phyloP scores from a whole-genome alignment of 2,329 filamentous ascomycete genomes.

The Fusarium buxicola region DNA sequence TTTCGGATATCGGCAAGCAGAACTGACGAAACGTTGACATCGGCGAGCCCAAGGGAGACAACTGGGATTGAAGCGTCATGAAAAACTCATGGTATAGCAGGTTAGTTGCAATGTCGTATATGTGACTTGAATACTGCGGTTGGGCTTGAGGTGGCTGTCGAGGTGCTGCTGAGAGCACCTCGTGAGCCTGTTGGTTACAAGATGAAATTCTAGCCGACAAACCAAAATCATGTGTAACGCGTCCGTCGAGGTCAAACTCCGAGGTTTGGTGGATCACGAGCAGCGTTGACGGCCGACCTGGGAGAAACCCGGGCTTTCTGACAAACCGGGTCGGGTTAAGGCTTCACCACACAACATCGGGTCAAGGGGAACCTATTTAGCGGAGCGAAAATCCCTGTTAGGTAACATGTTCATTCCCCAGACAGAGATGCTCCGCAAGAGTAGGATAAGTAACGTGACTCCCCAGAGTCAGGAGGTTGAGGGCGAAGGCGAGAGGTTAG shows the following conservation, averaged over 20 bases:
- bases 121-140: neutral
- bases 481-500: slow-evolving; percentile 1
- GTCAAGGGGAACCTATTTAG: slow-evolving; percentile 33
- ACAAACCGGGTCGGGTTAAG: slow-evolving; percentile 6
- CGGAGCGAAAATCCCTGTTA: slow-evolving; percentile 31
- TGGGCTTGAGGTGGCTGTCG: neutral
- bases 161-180: neutral
- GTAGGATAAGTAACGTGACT: slow-evolving; percentile 14
- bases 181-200: too few relatives aligned
- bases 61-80: too few relatives aligned
- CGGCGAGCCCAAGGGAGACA: too few relatives aligned
- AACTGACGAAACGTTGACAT: too few relatives aligned
- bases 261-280: slow-evolving; percentile 2
- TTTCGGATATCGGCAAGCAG: too few relatives aligned
- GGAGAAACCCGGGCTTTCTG: slow-evolving; percentile 6
- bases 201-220: too few relatives aligned
- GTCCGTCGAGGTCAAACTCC: neutral
- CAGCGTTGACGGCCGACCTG: neutral
- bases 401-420: slow-evolving; percentile 34
- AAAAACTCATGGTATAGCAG: too few relatives aligned
- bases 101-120: neutral
- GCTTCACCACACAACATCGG: slow-evolving; percentile 20
- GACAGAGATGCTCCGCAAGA: slow-evolving; percentile 12
- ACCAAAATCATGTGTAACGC: neutral
- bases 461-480: slow-evolving; percentile 13